phyloP scores from a whole-genome alignment of 768 basidiomycete genomes.

The Naganishia vaughanmartiniae region DNA sequence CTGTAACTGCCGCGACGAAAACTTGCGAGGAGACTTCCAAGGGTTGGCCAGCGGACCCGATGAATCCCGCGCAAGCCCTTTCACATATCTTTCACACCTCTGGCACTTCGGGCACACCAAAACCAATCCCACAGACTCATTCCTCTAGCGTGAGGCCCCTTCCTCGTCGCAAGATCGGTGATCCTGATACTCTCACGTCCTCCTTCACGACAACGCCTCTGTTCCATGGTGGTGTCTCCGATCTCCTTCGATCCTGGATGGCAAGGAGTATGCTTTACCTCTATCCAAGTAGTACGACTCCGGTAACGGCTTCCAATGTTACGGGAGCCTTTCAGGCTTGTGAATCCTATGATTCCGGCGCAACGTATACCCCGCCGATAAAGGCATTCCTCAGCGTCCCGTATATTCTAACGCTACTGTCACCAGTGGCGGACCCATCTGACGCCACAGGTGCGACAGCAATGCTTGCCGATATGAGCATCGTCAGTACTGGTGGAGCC shows the following conservation, averaged over 20 bases:
- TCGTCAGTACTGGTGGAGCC: slow-evolving; percentile 59
- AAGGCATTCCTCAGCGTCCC: slow-evolving; percentile 49
- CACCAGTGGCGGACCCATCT: slow-evolving; percentile 53
- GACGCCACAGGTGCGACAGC: slow-evolving; percentile 47
- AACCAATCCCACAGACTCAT: slow-evolving; percentile 53
- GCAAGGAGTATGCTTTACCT: slow-evolving; percentile 55
- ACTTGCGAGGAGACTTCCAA: slow-evolving; percentile 35
- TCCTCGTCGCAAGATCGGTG: slow-evolving; percentile 43
- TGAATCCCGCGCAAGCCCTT: slow-evolving; percentile 21
- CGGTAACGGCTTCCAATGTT: slow-evolving; percentile 58
- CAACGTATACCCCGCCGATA: slow-evolving; percentile 12
- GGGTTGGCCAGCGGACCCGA: slow-evolving; percentile 15
- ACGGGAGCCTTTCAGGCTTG: slow-evolving; percentile 52
- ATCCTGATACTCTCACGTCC: slow-evolving; percentile 33
- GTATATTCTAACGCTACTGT: slow-evolving; percentile 55
- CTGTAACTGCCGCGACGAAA: background rate
- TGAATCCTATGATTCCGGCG: background rate
- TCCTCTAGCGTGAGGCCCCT: slow-evolving; percentile 44
- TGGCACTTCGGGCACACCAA: slow-evolving; percentile 60
- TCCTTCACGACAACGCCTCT: slow-evolving; percentile 58
- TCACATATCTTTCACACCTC: slow-evolving; percentile 56
- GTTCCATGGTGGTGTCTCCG: slow-evolving; percentile 55
- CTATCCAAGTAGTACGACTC: slow-evolving; percentile 55
- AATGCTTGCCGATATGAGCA: slow-evolving; percentile 55
- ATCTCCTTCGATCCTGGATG: slow-evolving; percentile 57